These are phyloP conservation scores for Lasiodiplodia hormozganensis DNA, from an alignment of 2,329 filamentous ascomycete genomes.

Conservation along the genomic window DNA sequence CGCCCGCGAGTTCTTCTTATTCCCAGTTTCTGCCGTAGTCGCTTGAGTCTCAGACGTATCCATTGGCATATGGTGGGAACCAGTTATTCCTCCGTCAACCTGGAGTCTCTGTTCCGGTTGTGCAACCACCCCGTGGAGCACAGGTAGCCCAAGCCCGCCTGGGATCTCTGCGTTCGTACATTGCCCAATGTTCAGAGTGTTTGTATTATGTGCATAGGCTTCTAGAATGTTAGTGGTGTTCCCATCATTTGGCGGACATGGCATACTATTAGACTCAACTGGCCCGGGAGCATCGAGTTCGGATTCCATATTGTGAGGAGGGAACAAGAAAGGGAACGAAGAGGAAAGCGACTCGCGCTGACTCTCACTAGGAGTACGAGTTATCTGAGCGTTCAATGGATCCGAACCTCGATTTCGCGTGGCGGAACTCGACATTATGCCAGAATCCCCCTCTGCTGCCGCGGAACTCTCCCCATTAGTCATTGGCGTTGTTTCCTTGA, in stretches of 20 bases:
- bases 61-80: neutral
- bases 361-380: neutral
- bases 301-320: neutral
- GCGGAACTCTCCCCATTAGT: too few relatives aligned
- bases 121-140: neutral
- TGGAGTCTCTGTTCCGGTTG: neutral
- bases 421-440: neutral
- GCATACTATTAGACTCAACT: neutral
- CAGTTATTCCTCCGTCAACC: neutral
- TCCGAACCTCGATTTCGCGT: neutral
- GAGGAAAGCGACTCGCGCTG: neutral
- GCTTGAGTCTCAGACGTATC: neutral
- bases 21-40: neutral
- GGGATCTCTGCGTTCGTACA: neutral
- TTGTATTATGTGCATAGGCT: neutral
- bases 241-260: neutral
- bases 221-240: neutral
- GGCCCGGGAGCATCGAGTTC: neutral
- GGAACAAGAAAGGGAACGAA: neutral
- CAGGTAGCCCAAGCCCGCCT: neutral
- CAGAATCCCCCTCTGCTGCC: too few relatives aligned
- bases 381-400: neutral
- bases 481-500: neutral
- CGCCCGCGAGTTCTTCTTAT: neutral
- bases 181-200: neutral